These are phyloP conservation scores for Chaetothyriales sp. DNA, from an alignment of 2,329 filamentous ascomycete species.

Conservation along the genomic window DNA sequence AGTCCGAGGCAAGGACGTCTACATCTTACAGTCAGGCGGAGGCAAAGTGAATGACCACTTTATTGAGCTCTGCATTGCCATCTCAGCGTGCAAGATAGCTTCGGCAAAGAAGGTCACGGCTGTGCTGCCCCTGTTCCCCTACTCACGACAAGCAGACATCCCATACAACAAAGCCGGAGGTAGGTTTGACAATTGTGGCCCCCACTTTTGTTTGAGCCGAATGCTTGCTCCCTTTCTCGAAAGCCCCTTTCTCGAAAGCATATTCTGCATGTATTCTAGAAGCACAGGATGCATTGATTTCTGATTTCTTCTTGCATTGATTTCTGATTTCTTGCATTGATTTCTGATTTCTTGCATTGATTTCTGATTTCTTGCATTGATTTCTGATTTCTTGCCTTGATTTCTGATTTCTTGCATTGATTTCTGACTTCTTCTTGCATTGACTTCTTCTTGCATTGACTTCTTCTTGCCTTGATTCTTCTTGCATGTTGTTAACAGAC, in stretches of 20 bases:
- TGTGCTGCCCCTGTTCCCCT: constrained; percentile 88
- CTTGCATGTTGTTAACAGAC: not conserved
- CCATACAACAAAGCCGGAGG: constrained; percentile 94
- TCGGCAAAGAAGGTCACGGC: constrained; percentile 88
- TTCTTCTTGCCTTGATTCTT: too few relatives aligned
- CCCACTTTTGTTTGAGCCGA: not conserved
- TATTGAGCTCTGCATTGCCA: constrained; percentile 93
- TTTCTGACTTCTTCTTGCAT: too few relatives aligned
- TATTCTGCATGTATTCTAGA: not conserved
- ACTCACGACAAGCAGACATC: constrained; percentile 88
- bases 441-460: too few relatives aligned
- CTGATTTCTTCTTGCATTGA: too few relatives aligned
- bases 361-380: too few relatives aligned
- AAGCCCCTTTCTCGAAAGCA: too few relatives aligned
- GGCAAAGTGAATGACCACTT: constrained; percentile 92
- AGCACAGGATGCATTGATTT: not conserved
- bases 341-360: too few relatives aligned
- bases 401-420: too few relatives aligned
- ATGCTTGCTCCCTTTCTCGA: not conserved
- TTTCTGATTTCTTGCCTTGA: too few relatives aligned
- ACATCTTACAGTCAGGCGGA: constrained; percentile 89
- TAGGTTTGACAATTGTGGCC: constrained; percentile 33
- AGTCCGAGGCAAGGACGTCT: constrained; percentile 95
- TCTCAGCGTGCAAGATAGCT: constrained; percentile 92
- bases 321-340: too few relatives aligned